phyloP scores from a whole-genome alignment of 169 alveolate genomes.

The Babesia caballi region DNA sequence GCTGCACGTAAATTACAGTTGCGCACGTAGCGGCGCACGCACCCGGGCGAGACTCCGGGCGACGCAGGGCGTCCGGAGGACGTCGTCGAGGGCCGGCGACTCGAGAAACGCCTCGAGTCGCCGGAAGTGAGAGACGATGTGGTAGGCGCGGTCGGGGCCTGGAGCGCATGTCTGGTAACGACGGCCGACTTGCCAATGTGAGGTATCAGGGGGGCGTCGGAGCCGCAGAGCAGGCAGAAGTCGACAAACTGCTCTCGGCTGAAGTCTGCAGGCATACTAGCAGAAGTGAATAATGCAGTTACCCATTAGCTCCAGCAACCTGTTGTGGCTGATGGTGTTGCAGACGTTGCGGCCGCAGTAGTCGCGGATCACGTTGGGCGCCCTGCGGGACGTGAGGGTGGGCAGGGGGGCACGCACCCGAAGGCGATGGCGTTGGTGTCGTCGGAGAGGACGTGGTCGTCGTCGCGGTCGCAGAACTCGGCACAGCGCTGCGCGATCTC shows the following conservation, averaged over 20 bases:
- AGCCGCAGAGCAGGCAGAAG: constrained; percentile 51
- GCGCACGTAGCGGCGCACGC: not conserved
- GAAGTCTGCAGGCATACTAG: not conserved
- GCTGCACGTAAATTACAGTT: not conserved
- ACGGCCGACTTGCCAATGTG: constrained; percentile 22
- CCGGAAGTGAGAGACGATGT: constrained; percentile 21
- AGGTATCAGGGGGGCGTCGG: constrained; percentile 31
- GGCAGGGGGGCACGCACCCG: constrained; percentile 10
- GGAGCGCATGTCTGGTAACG: not conserved
- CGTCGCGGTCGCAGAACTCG: constrained; percentile 44
- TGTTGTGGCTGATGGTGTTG: constrained; percentile 33
- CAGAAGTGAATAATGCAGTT: not conserved
- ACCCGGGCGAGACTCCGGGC: constrained; percentile 33
- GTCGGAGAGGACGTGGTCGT: constrained; percentile 48
- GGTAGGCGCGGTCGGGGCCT: constrained; percentile 61
- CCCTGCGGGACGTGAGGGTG: constrained; percentile 1
- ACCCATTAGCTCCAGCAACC: constrained; percentile 42
- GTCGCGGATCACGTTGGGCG: constrained; percentile 64
- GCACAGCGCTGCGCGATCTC: constrained; percentile 52
- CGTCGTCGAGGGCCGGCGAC: constrained; percentile 15
- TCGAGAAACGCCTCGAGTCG: constrained; percentile 24
- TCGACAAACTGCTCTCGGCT: constrained; percentile 51
- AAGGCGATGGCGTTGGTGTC: constrained; percentile 58
- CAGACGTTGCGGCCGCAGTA: constrained; percentile 44
- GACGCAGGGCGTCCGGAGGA: constrained; percentile 18